Evolutionary conservation across 2,329 filamentous ascomycete species (phyloP), one percentile per base, ranked within the genome.

Genomic region (Stagonosporopsis vannaccii): DNA sequence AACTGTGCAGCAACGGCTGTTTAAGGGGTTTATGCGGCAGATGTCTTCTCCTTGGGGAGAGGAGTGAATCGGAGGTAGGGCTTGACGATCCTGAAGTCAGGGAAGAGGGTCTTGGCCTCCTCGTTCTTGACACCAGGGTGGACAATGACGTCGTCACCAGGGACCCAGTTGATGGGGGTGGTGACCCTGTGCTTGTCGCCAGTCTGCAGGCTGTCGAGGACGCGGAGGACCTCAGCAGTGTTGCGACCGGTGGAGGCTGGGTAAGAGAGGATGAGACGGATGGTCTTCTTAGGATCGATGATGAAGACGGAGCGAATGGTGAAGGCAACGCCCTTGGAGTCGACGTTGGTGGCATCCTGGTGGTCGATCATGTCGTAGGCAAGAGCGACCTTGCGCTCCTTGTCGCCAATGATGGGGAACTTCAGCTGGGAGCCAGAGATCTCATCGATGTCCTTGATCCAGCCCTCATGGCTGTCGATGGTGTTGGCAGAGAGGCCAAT

Each of bases 221-320:
- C 78, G 59, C 81, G 80, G 23, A 83, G 76, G 12, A 83, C 80
- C 72, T 83, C 81, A 42, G 81, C 80, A 35, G 80, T 81, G 78
- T 83, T 83, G 67, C 81, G 79, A 57, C 85, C 85, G 35, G 84
- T 87, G 51, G 82, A 85, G 45, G 85, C 85, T 23, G 85, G 85
- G 79, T 87, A 87, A 60, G 82, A 82, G 58, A 87, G 78, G 69
- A 86, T 87, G 52, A 83, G 79, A 63, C 85, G 84, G 71, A 87
- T 87, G 59, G 80, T 85, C 81, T 86, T 86, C 78, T 83, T 84
- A 54, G 85, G 85, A 78, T 87, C 85, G 74, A 87, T 86, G 75
- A 87, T 77, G 78, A 87, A 87, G 70, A 87, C 85, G 51, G 82
- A 85, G 72, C 85, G 84, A 76, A 87, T 87, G 69, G 85, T 87